Conservation (phyloP, 1,284 basidiomycete genomes). For the Blastosporella zonata region DNA sequence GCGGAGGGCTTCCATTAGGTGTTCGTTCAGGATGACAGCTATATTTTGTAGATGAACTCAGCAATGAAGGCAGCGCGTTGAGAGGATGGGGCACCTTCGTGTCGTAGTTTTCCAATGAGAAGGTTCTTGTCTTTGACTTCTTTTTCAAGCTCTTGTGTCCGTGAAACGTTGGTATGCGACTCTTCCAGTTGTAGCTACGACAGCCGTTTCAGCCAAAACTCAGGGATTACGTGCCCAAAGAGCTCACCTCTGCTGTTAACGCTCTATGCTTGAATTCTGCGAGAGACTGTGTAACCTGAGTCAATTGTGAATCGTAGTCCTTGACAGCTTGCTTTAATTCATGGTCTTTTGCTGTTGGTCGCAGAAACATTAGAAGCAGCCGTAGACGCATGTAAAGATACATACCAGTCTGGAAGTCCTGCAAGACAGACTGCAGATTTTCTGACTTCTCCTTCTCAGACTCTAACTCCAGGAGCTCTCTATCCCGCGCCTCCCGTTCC, state of each 20-base stretch:
- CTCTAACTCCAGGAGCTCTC: slow-evolving; percentile 55
- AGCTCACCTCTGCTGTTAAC: slow-evolving; percentile 74
- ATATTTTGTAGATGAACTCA: slow-evolving; percentile 7
- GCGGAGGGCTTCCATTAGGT: slow-evolving; percentile 95
- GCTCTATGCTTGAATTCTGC: slow-evolving; percentile 87
- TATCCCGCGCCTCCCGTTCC: slow-evolving; percentile 54
- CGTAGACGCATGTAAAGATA: slow-evolving; percentile 9
- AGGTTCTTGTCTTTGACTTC: slow-evolving; percentile 95
- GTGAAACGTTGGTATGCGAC: slow-evolving; percentile 61
- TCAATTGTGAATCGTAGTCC: slow-evolving; percentile 77
- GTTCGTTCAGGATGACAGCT: slow-evolving; percentile 97
- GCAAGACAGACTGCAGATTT: slow-evolving; percentile 90
- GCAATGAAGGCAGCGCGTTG: not conserved
- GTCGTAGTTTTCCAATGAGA: slow-evolving; percentile 88
- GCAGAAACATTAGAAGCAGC: slow-evolving; percentile 15
- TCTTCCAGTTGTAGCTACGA: slow-evolving; percentile 70
- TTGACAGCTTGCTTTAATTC: slow-evolving; percentile 76
- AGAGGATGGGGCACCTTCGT: slow-evolving; percentile 68
- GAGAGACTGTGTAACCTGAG: slow-evolving; percentile 68
- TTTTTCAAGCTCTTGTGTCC: slow-evolving; percentile 73
- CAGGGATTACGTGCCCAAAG: not conserved
- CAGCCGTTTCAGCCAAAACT: slow-evolving; percentile 13
- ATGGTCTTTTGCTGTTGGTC: slow-evolving; percentile 62
- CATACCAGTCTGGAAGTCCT: slow-evolving; percentile 92
- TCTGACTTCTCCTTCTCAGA: slow-evolving; percentile 72